Conservation (phyloP, 495 filamentous ascomycete species). For the Parathielavia hyrcaniae region DNA sequence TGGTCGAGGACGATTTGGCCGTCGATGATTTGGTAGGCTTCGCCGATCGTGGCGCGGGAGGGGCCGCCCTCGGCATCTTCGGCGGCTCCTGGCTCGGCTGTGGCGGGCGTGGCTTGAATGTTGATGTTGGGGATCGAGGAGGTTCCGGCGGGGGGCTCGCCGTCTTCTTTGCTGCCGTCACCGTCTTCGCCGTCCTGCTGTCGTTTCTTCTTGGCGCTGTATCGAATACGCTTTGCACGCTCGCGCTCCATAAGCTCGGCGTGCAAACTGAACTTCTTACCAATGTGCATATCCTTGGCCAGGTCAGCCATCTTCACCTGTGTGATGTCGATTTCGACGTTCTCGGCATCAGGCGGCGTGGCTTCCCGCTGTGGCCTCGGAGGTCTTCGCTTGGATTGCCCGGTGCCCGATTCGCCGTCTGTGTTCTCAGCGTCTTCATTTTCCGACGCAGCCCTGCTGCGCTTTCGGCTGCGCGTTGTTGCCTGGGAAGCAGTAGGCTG, state of each 20-base stretch:
- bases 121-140: constrained; percentile 2
- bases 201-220: constrained; percentile 33
- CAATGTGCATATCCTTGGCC: constrained; percentile 66
- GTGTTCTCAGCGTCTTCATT: constrained; percentile 20
- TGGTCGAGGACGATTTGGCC: constrained; percentile 78
- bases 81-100: constrained; percentile 1
- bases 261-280: constrained; percentile 70
- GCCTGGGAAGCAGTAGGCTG: too few relatives aligned
- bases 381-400: constrained; percentile 21
- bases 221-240: constrained; percentile 38
- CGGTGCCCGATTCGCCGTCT: constrained; percentile 11
- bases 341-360: constrained; percentile 75
- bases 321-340: constrained; percentile 58
- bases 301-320: constrained; percentile 78
- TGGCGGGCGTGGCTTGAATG: not conserved
- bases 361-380: constrained; percentile 34
- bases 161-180: constrained; percentile 1
- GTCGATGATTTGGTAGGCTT: constrained; percentile 58
- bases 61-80: constrained; percentile 6
- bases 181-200: constrained; percentile 17
- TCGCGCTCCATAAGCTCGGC: constrained; percentile 48
- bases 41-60: constrained; percentile 19
- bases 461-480: constrained; percentile 10
- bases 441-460: not conserved
- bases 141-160: constrained; percentile 12